These are phyloP conservation scores for Ilyonectria mors-panacis DNA, from an alignment of 2,329 filamentous ascomycete species.

Conservation along the genomic window DNA sequence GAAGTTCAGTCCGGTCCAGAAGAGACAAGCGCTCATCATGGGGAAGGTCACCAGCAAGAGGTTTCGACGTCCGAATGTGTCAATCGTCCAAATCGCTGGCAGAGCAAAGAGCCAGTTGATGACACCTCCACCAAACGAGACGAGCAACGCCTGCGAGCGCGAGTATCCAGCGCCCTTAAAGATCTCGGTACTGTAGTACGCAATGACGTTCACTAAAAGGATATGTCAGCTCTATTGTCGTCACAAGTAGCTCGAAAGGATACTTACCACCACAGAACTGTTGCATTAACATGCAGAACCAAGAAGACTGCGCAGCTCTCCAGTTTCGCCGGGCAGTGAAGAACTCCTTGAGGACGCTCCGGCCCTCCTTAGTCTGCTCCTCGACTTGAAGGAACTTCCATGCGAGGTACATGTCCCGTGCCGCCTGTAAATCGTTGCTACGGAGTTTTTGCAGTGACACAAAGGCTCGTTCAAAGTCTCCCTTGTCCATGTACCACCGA, in stretches of 20 bases:
- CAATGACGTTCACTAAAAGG: constrained; percentile 55
- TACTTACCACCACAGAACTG: constrained; percentile 61
- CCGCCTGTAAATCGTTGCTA: constrained; percentile 62
- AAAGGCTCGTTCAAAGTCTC: constrained; percentile 60
- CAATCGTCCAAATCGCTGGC: constrained; percentile 55
- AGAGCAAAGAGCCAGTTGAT: constrained; percentile 65
- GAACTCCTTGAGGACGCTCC: constrained; percentile 47
- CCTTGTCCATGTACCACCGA: constrained; percentile 65
- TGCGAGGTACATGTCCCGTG: constrained; percentile 66
- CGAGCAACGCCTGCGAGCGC: constrained; percentile 49
- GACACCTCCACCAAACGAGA: constrained; percentile 55
- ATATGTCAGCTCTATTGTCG: constrained; percentile 57
- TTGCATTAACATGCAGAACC: constrained; percentile 55
- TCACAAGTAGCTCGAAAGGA: constrained; percentile 35
- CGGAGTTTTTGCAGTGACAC: constrained; percentile 62
- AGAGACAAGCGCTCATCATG: constrained; percentile 48
- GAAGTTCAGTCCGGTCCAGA: constrained; percentile 50
- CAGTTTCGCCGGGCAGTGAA: constrained; percentile 50
- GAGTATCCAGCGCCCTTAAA: constrained; percentile 48
- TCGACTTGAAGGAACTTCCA: constrained; percentile 54
- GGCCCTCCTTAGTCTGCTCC: constrained; percentile 43
- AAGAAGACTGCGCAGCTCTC: constrained; percentile 52
- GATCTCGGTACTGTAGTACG: constrained; percentile 51
- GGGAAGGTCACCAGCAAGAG: constrained; percentile 56
- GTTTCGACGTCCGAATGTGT: constrained; percentile 68